Percentiles rank a stretch among this genome's conserved stretches.
These are phyloP conservation scores for Nymphaea colorata DNA, from an alignment of 164 flowering plant genomes.

Conservation along the genomic window DNA sequence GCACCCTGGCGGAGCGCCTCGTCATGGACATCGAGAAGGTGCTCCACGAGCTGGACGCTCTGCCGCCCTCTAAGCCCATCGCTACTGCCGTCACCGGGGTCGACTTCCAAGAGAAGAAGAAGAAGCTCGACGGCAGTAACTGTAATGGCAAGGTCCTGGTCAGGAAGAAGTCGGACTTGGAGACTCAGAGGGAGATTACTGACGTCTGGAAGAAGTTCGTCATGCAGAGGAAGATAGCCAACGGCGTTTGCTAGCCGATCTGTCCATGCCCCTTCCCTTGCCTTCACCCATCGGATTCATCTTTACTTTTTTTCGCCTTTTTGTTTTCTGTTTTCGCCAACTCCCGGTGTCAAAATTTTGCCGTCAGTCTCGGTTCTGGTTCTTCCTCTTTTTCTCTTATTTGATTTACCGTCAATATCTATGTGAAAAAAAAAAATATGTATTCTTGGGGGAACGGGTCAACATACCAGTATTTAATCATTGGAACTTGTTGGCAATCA, in stretches of 20 bases:
- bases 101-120: neutral
- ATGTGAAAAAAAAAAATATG: too few species aligned
- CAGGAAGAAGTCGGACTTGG: slow-evolving; percentile 25
- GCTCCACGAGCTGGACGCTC: slow-evolving; percentile 38
- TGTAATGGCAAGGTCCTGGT: slow-evolving; percentile 1
- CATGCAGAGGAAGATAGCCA: slow-evolving; percentile 19
- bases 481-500: too few species aligned
- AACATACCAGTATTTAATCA: too few species aligned
- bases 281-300: neutral
- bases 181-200: slow-evolving; percentile 40
- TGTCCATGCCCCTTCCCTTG: neutral
- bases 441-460: too few species aligned
- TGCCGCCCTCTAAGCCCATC: slow-evolving; percentile 17
- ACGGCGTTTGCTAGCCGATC: slow-evolving; percentile 26
- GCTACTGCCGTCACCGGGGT: neutral
- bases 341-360: too few species aligned
- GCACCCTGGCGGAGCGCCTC: slow-evolving; percentile 58
- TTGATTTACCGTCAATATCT: too few species aligned
- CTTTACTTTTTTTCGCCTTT: neutral
- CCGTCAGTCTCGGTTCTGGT: too few species aligned
- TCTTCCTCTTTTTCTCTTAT: too few species aligned
- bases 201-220: slow-evolving; percentile 42
- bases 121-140: neutral
- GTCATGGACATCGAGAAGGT: slow-evolving; percentile 43
- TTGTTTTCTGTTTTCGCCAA: neutral